Base-by-base conservation (phyloP, 306 rosid genomes). In the Betula pendula region DNA sequence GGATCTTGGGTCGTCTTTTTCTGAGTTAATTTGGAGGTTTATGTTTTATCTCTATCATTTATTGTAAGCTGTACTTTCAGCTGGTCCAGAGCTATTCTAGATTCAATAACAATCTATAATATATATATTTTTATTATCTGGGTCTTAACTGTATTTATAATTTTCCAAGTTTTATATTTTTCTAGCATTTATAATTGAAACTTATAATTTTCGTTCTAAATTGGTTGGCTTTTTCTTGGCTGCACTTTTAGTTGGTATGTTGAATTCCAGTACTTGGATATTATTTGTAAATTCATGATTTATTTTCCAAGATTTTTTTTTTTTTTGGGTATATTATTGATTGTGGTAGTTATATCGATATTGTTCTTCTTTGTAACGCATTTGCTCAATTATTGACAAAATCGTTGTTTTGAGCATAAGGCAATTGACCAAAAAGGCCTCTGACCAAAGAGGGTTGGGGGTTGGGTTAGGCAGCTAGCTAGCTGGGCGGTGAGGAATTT, bases 401-500 rank as follows among this genome's bases (percentile, higher is more conserved):
- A 6, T 69, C 43, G 65, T 77, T 27, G 60, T 35, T 60, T 51
- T 55, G 77, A 50, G 40, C 25, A 13, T 31, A 66, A 58, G 73
- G 27, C 42, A 50, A 80, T 81, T 52, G 4, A 44, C 82, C 84
- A 82, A 78, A 24, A 47, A 56, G 82, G 81, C 65, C 3, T 48
- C 24, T 62, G 79, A 77, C 17, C 77, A 65, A 75, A 71, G 66
- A 55, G 14, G 33, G 80, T 78, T 85, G 85, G 80, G 87, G 76
- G 85, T 83, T 85, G 92, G 78, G 78, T 82, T 80, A 42, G 86
- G 81, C 70, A 33, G 83, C 75, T 73, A 79, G 80, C 50, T 52
- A 73, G 79, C 70, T 75, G 77, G 71, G 56, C 29, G 68, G 62
- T 33, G 77, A 33, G 66, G 60, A 55, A 67, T 73, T 83, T 76